phyloP scores from a whole-genome alignment of 139 green algal genomes.

The Coccomyxa sp. region DNA sequence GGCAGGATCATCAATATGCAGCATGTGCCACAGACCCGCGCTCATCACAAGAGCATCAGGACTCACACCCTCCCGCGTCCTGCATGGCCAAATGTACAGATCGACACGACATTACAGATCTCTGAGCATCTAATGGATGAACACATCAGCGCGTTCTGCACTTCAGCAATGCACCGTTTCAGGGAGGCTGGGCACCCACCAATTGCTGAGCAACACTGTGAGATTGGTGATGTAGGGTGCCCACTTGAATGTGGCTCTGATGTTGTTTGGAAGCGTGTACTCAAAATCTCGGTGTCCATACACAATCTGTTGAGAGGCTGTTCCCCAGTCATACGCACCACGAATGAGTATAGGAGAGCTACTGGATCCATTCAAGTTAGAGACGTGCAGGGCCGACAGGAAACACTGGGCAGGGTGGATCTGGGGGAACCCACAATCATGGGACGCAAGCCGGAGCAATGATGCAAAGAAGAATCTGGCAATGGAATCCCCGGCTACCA shows the following conservation, averaged over 20 bases:
- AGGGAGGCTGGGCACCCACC: constrained; percentile 2
- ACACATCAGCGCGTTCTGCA: too few species aligned
- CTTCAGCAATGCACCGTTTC: not conserved
- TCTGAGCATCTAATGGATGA: not conserved
- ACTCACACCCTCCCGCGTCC: not conserved
- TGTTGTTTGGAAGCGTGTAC: constrained; percentile 15
- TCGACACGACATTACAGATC: not conserved
- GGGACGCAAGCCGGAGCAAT: constrained; percentile 15
- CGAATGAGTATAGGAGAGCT: not conserved
- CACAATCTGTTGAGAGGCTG: constrained; percentile 17
- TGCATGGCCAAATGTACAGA: not conserved
- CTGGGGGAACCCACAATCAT: constrained; percentile 3
- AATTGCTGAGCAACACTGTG: constrained; percentile 6
- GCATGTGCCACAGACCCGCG: constrained; percentile 30
- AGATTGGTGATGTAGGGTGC: constrained; percentile 22
- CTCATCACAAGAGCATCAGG: constrained; percentile 18
- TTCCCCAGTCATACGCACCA: not conserved
- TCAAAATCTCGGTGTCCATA: constrained; percentile 29
- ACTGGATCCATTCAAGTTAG: not conserved
- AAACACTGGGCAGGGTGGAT: not conserved
- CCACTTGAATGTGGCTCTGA: constrained; percentile 21
- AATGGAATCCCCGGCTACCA: constrained; percentile 26
- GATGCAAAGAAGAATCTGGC: constrained; percentile 24
- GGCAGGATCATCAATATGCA: constrained; percentile 11
- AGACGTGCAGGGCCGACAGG: not conserved